Percentiles rank a stretch among this genome's conserved stretches.
Evolutionary conservation across 129 eudicot genomes (phyloP).

Genomic region (Flaveria trinervia): DNA sequence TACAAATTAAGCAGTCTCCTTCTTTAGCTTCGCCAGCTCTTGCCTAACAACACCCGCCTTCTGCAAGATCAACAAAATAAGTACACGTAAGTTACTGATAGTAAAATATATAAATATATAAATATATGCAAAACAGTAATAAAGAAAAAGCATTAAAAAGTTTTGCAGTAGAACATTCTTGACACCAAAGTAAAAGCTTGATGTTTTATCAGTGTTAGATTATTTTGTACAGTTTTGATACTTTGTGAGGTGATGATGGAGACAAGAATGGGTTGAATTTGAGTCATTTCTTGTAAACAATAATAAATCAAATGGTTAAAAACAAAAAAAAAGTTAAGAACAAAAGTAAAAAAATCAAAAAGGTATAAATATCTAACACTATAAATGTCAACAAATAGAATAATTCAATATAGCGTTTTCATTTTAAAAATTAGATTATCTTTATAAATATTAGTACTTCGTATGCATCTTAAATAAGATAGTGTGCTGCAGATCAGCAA

Average conservation of each 20-base stretch:
- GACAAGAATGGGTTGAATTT: not conserved
- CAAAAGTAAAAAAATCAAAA: not conserved
- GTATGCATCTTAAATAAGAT: not conserved
- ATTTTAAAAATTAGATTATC: not conserved
- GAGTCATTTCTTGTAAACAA: not conserved
- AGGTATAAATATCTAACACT: not conserved
- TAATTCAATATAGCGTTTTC: not conserved
- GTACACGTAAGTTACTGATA: not conserved
- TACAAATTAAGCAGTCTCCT: constrained; percentile 34
- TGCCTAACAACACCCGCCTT: constrained; percentile 52
- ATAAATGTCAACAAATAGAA: not conserved
- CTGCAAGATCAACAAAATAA: constrained; percentile 32
- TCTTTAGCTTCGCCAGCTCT: constrained; percentile 52
- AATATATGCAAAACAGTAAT: too few species aligned
- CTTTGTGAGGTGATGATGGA: too few species aligned
- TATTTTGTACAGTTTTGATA: too few species aligned
- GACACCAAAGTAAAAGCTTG: too few species aligned
- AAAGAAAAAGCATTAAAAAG: too few species aligned
- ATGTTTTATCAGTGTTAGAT: too few species aligned
- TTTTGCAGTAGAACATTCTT: too few species aligned
- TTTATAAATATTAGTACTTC: not conserved
- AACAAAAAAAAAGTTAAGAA: not conserved
- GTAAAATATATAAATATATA: too few species aligned
- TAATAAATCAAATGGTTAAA: not conserved
- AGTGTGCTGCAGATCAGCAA: not conserved